phyloP scores from a whole-genome alignment of 164 flowering plant genomes.

The Paratinospora sagittata region DNA sequence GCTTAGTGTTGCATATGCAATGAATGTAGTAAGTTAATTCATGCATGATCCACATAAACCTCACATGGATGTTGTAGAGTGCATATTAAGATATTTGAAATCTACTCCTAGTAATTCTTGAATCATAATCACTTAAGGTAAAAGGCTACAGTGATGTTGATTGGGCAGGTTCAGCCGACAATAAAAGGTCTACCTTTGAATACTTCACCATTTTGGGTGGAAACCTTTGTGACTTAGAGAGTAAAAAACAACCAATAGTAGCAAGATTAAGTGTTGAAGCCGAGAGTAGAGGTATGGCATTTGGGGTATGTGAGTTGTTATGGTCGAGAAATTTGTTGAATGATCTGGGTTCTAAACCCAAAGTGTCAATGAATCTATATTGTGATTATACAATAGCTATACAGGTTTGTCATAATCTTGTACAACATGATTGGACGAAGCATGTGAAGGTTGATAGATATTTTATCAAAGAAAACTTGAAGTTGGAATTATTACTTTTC shows the following conservation, averaged over 20 bases:
- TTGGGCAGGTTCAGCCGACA: background rate
- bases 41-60: too few relatives aligned
- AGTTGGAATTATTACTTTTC: too few relatives aligned
- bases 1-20: background rate
- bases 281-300: background rate
- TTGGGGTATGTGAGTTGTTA: background rate
- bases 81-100: background rate
- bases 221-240: background rate
- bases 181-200: background rate
- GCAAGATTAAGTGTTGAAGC: background rate
- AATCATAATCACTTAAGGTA: background rate
- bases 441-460: too few relatives aligned
- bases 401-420: too few relatives aligned
- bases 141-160: background rate
- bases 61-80: background rate
- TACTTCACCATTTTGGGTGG: constrained; percentile 1
- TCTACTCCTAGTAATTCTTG: background rate
- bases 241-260: background rate
- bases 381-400: background rate
- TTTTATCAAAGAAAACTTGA: too few relatives aligned
- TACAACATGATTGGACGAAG: too few relatives aligned
- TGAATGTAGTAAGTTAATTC: too few relatives aligned
- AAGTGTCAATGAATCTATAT: background rate
- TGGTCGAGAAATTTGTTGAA: background rate
- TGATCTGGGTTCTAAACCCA: background rate